A percentile compares a stretch with the other conserved stretches of the same genome.
These are phyloP conservation scores for Blastobotrys robertii DNA, from an alignment of 805 yeast genomes.

Conservation along the genomic window DNA sequence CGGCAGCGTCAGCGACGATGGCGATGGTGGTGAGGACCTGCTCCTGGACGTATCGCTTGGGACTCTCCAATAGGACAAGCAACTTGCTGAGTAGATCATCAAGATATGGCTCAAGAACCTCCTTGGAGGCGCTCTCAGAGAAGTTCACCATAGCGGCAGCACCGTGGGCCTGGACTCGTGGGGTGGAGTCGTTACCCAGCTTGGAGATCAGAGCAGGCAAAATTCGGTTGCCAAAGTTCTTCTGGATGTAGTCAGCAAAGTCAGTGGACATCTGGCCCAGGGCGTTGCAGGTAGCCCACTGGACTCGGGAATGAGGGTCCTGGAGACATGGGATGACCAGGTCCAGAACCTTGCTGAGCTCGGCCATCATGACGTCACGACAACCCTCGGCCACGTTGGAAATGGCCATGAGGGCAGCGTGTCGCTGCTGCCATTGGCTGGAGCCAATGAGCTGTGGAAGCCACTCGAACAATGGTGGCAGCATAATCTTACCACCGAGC, in stretches of 20 bases:
- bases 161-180: slow-evolving; percentile 95
- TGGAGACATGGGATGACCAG: slow-evolving; percentile 76
- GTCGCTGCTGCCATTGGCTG: slow-evolving; percentile 83
- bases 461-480: slow-evolving; percentile 77
- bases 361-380: slow-evolving; percentile 72
- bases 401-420: slow-evolving; percentile 93
- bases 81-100: slow-evolving; percentile 70
- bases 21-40: slow-evolving; percentile 96
- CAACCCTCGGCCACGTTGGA: slow-evolving; percentile 98
- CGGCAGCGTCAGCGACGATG: slow-evolving; percentile 94
- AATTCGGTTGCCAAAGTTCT: slow-evolving; percentile 65
- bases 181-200: slow-evolving; percentile 54
- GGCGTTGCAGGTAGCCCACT: slow-evolving; percentile 94
- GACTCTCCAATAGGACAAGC: slow-evolving; percentile 67
- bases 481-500: slow-evolving; percentile 74
- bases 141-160: slow-evolving; percentile 97
- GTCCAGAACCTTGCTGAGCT: slow-evolving; percentile 72
- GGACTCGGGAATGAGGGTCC: slow-evolving; percentile 90
- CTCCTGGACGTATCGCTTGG: slow-evolving; percentile 90
- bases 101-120: slow-evolving; percentile 82
- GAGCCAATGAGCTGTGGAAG: slow-evolving; percentile 77
- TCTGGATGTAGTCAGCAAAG: slow-evolving; percentile 82
- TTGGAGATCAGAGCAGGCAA: slow-evolving; percentile 83
- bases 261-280: slow-evolving; percentile 96
- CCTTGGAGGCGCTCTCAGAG: slow-evolving; percentile 83